phyloP scores from a whole-genome alignment of 768 basidiomycete genomes.

The Albatrellus ellisii region DNA sequence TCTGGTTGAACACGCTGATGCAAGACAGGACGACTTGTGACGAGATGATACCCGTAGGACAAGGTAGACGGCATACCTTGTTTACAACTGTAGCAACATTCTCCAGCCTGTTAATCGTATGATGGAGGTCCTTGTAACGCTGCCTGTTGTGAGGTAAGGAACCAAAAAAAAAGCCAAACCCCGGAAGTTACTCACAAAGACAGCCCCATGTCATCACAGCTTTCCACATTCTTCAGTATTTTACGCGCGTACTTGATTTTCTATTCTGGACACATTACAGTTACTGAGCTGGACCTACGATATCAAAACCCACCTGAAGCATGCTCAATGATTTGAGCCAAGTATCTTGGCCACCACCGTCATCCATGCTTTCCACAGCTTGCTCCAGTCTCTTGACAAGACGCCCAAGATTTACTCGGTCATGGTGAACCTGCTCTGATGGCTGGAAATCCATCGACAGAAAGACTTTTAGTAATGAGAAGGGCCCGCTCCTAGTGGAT shows the following conservation, averaged over 20 bases:
- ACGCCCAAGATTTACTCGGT: slow-evolving; percentile 55
- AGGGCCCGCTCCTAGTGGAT: too few relatives aligned
- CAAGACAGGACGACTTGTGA: background rate
- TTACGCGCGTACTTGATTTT: slow-evolving; percentile 10
- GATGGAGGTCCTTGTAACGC: slow-evolving; percentile 32
- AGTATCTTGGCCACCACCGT: slow-evolving; percentile 26
- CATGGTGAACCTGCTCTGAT: slow-evolving; percentile 27
- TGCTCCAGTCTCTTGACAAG: slow-evolving; percentile 51
- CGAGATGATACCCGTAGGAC: background rate
- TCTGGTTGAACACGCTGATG: slow-evolving; percentile 29
- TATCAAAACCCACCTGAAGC: slow-evolving; percentile 34
- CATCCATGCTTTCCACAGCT: slow-evolving; percentile 25
- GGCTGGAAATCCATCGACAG: background rate
- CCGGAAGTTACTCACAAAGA: slow-evolving; percentile 2
- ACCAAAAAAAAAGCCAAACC: slow-evolving; percentile 18
- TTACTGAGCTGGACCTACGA: background rate
- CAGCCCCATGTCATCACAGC: slow-evolving; percentile 2
- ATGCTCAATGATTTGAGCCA: slow-evolving; percentile 46
- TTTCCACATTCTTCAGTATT: slow-evolving; percentile 3
- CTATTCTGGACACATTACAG: background rate
- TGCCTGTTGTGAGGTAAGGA: slow-evolving; percentile 27
- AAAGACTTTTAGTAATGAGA: too few relatives aligned
- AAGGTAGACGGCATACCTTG: slow-evolving; percentile 26
- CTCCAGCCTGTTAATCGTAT: slow-evolving; percentile 44
- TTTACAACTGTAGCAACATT: slow-evolving; percentile 35